phyloP scores from a whole-genome alignment of 2,329 filamentous ascomycete genomes.

The Xylariaceae sp. region DNA sequence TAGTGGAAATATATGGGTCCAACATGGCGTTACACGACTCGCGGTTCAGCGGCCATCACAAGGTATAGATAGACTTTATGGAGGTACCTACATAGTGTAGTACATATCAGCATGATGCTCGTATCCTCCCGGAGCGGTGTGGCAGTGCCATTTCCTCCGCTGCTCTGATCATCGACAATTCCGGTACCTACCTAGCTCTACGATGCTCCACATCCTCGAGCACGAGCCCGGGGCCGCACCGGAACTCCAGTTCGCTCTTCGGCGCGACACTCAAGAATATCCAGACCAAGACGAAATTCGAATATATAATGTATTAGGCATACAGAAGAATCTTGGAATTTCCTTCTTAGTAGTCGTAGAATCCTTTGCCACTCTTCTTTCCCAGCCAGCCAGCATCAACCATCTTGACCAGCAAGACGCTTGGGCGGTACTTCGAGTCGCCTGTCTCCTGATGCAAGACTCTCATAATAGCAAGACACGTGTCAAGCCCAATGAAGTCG shows the following conservation, averaged over 20 bases:
- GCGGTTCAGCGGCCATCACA: not conserved
- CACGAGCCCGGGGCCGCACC: not conserved
- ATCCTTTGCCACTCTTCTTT: conserved; percentile 95
- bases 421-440: conserved; percentile 91
- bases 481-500: conserved; percentile 96
- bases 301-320: not conserved
- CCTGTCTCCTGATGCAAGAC: conserved; percentile 87
- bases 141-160: too few species aligned
- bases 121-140: too few species aligned
- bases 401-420: conserved; percentile 86
- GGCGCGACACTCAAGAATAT: not conserved
- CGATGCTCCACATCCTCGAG: not conserved
- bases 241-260: not conserved
- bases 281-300: not conserved
- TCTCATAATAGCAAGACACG: conserved; percentile 94
- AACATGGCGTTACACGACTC: not conserved
- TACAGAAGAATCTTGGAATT: not conserved
- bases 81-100: too few species aligned
- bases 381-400: conserved; percentile 96
- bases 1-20: conserved; percentile 2
- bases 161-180: not conserved
- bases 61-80: not conserved
- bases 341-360: conserved; percentile 71
- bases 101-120: not conserved
- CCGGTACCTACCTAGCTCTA: not conserved